Conservation (phyloP, 805 yeast species). For the Yarrowia porcina region DNA sequence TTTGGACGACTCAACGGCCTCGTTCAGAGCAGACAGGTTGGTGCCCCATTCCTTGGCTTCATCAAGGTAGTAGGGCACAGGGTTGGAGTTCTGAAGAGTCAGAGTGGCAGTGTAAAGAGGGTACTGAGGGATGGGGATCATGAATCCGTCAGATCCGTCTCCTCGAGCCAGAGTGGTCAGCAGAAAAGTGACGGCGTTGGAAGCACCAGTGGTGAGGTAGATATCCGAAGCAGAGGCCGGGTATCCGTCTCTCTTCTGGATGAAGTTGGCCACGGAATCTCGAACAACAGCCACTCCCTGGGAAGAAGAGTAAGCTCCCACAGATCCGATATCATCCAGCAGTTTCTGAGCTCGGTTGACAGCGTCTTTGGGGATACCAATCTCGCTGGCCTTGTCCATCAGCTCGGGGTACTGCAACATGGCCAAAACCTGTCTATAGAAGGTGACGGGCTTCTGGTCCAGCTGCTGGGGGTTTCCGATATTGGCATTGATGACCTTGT, state of each 20-base stretch:
- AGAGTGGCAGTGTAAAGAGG: constrained; percentile 96
- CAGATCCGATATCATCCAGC: constrained; percentile 65
- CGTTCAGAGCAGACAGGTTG: constrained; percentile 49
- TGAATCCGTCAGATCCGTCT: constrained; percentile 61
- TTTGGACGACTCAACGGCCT: constrained; percentile 29
- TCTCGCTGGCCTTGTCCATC: constrained; percentile 42
- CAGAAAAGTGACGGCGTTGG: constrained; percentile 83
- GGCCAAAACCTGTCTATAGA: constrained; percentile 87
- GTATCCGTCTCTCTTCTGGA: constrained; percentile 72
- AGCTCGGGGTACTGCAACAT: constrained; percentile 80
- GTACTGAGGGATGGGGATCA: constrained; percentile 97
- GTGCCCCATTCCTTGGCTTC: constrained; percentile 85
- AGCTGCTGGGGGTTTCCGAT: constrained; percentile 98
- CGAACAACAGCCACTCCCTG: constrained; percentile 80
- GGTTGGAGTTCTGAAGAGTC: constrained; percentile 75
- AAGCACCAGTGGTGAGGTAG: constrained; percentile 90
- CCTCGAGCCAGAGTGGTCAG: constrained; percentile 68
- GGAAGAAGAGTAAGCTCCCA: constrained; percentile 94
- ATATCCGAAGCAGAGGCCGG: constrained; percentile 66
- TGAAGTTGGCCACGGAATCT: constrained; percentile 75
- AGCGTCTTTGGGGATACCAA: constrained; percentile 60
- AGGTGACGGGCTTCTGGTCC: constrained; percentile 91
- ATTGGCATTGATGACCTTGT: constrained; percentile 78
- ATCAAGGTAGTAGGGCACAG: constrained; percentile 81
- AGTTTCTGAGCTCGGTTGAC: constrained; percentile 63